Evolutionary conservation across 1,139 yeast species (phyloP), one percentile per base, ranked within the genome.

Genomic region (Nadsonia commutata): DNA sequence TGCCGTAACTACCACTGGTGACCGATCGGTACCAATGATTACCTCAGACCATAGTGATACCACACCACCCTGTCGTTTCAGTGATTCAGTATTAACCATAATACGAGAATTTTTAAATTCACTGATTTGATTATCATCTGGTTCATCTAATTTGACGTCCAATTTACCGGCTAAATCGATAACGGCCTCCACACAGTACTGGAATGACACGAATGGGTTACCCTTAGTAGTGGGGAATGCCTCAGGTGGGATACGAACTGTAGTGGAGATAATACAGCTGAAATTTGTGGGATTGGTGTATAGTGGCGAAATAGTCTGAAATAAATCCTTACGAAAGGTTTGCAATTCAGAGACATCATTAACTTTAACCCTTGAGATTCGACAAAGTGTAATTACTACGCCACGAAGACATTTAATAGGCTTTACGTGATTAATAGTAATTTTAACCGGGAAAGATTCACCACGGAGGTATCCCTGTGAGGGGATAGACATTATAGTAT

Each of bases 221-320:
- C 83, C 83, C 37, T 74, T 71, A 13, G 85, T 80, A 0, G 95
- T 82, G 0, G 95, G 94, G 57, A 86, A 84, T 1, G 84, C 78
- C 53, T 86, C 95, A 0, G 83, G 75, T 0, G 96, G 95, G 0
- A 86, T 78, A 48, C 79, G 67, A 20, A 86, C 62, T 40, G 75
- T 73, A 1, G 88, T 74, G 36, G 74, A 73, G 3, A 80, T 70
- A 38, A 74, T 79, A 27, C 78, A 70, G 31, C 68, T 63, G 40
- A 77, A 66, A 0, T 81, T 71, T 5, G 57, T 65, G 0, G 93
- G 88, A 56, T 84, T 90, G 19, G 84, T 76, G 50, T 76, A 79
- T n/a, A 86, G 62, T 0, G 95, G 95, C 0, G 82, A 70, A 1
- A 85, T 72, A 40, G 75, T 71, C 59, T 86, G 96, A 37, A 80